These are phyloP conservation scores for Chernovozyma sophiae-reginae DNA, from an alignment of 1,139 yeast genomes.

Conservation along the genomic window DNA sequence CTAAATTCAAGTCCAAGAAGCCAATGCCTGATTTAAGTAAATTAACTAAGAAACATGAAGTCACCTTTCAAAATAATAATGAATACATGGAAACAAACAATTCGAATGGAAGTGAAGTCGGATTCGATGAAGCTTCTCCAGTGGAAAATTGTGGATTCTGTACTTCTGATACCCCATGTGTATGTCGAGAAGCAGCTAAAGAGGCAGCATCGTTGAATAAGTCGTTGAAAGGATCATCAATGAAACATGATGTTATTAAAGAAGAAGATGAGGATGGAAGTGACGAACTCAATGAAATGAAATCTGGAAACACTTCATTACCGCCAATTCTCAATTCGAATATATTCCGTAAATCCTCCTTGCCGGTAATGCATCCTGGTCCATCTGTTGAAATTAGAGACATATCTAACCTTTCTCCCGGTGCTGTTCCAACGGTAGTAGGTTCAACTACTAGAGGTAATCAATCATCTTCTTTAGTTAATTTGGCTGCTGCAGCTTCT, in stretches of 20 bases:
- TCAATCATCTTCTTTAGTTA: conserved; percentile 6
- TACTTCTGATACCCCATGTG: conserved; percentile 87
- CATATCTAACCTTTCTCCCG: conserved; percentile 40
- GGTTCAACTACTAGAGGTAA: conserved; percentile 20
- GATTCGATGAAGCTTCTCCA: conserved; percentile 46
- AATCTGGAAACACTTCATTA: conserved; percentile 17
- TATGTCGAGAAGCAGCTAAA: conserved; percentile 79
- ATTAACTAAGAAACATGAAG: conserved; percentile 11
- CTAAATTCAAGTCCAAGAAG: conserved; percentile 35
- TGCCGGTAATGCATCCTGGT: conserved; percentile 66
- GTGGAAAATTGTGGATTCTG: conserved; percentile 90
- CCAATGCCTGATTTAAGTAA: conserved; percentile 40
- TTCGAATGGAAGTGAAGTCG: conserved; percentile 4
- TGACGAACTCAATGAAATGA: conserved; percentile 18
- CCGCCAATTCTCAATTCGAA: conserved; percentile 32
- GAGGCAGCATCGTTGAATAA: conserved; percentile 44
- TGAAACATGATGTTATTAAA: conserved; percentile 6
- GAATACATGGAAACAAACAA: conserved; percentile 6
- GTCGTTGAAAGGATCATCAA: conserved; percentile 20
- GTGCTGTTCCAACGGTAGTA: conserved; percentile 37
- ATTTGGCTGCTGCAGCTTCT: conserved; percentile 4
- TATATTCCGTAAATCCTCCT: conserved; percentile 27
- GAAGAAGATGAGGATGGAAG: conserved; percentile 12
- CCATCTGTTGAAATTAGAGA: conserved; percentile 54
- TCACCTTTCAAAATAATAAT: conserved; percentile 2